Percentiles rank a stretch among this genome's conserved stretches.
phyloP scores from a whole-genome alignment of 2,329 filamentous ascomycete species.

The Rhinocladiella similis region DNA sequence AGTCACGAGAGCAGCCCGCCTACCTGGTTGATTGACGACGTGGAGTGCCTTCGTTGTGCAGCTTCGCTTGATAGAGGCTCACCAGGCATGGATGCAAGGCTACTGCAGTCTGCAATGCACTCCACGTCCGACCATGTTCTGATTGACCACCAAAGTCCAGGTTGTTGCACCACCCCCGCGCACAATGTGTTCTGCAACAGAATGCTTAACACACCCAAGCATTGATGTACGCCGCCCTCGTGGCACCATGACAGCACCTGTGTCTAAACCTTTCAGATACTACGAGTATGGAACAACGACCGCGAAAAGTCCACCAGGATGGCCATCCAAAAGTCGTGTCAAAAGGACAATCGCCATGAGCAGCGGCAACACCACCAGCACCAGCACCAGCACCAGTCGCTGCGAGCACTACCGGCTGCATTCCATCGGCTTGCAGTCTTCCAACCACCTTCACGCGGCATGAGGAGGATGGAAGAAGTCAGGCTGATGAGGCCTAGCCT shows the following conservation, averaged over 20 bases:
- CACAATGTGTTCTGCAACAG: not conserved
- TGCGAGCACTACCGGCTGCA: too few relatives aligned
- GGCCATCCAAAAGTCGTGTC: too few relatives aligned
- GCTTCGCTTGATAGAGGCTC: not conserved
- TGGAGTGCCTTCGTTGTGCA: not conserved
- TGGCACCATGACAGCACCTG: not conserved
- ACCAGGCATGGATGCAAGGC: not conserved
- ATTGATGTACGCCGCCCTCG: not conserved
- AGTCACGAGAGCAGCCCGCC: too few relatives aligned
- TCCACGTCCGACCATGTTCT: slow-evolving; percentile 3
- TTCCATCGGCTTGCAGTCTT: too few relatives aligned
- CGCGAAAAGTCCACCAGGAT: too few relatives aligned
- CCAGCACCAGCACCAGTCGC: too few relatives aligned
- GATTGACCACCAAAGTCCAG: not conserved
- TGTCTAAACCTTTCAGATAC: too few relatives aligned
- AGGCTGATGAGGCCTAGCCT: not conserved
- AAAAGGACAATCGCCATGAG: too few relatives aligned
- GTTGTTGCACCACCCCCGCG: not conserved
- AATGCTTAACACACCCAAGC: not conserved
- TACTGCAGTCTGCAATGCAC: slow-evolving; percentile 11
- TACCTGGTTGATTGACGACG: not conserved
- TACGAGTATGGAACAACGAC: too few relatives aligned
- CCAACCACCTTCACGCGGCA: too few relatives aligned
- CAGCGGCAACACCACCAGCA: too few relatives aligned
- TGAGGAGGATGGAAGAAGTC: not conserved